Evolutionary conservation across 495 filamentous ascomycete genomes (phyloP).

Genomic region (Aspergillus carlsbadensis): DNA sequence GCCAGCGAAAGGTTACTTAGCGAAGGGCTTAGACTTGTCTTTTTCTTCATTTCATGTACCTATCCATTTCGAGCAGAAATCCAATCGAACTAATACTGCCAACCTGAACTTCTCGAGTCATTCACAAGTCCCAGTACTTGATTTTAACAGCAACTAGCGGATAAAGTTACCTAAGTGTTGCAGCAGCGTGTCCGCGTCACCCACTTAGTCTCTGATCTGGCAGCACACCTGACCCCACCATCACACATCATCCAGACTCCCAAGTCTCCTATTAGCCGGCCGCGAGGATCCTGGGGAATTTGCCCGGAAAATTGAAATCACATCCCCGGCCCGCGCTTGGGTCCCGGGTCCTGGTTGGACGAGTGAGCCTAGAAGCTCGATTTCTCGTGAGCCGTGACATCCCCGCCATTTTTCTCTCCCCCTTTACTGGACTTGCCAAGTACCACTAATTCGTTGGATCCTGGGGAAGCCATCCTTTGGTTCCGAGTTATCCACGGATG

Average conservation of each 20-base stretch:
- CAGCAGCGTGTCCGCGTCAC: too few species aligned
- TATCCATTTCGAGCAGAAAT: not conserved
- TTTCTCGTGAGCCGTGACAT: not conserved
- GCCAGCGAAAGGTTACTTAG: not conserved
- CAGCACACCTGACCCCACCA: slow-evolving; percentile 10
- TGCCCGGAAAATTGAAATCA: too few species aligned
- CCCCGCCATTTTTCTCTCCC: not conserved
- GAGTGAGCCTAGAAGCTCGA: not conserved
- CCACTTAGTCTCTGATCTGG: slow-evolving; percentile 19
- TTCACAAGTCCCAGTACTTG: too few species aligned
- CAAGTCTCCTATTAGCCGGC: not conserved
- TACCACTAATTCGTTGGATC: not conserved
- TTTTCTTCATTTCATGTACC: slow-evolving; percentile 11
- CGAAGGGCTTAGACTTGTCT: slow-evolving; percentile 2
- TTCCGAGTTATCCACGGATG: slow-evolving; percentile 2
- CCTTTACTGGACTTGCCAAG: not conserved
- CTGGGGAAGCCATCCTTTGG: not conserved
- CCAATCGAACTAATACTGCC: not conserved
- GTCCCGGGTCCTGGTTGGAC: not conserved
- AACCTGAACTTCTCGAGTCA: not conserved
- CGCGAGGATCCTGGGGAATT: not conserved
- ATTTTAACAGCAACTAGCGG: slow-evolving; percentile 2
- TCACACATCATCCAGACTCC: not conserved
- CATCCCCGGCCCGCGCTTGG: too few species aligned
- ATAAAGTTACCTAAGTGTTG: slow-evolving; percentile 14